Conservation (phyloP, 805 yeast species). For the Candida dajiaensis region DNA sequence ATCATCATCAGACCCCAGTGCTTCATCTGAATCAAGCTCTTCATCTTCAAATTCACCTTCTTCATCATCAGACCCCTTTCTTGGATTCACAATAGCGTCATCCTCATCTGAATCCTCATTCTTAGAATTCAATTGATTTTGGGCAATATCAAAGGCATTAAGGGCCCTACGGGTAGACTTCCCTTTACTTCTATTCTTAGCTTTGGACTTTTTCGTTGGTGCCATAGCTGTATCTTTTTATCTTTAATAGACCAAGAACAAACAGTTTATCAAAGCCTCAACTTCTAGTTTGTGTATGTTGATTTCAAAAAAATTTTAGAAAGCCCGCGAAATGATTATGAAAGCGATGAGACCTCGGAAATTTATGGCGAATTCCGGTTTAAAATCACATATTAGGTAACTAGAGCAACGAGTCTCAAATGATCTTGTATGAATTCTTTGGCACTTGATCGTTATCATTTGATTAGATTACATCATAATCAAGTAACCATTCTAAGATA, state of each 20-base stretch:
- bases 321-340: neutral
- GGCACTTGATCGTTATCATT: too few relatives aligned
- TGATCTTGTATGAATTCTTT: too few relatives aligned
- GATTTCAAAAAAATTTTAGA: neutral
- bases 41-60: conserved; percentile 46
- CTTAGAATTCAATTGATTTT: conserved; percentile 13
- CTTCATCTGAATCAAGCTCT: conserved; percentile 82
- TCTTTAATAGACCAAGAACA: too few relatives aligned
- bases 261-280: too few relatives aligned
- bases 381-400: neutral
- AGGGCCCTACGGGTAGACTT: conserved; percentile 34
- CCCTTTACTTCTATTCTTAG: conserved; percentile 3
- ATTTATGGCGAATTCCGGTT: neutral
- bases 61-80: conserved; percentile 25
- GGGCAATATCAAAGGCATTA: conserved; percentile 47
- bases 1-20: conserved; percentile 77
- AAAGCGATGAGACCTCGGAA: neutral
- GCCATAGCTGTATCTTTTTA: neutral
- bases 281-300: neutral
- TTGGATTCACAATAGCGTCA: conserved; percentile 34
- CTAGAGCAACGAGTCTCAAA: neutral
- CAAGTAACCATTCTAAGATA: too few relatives aligned
- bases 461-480: too few relatives aligned
- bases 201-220: neutral
- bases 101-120: conserved; percentile 29